Base-by-base conservation (phyloP, 176 grass and related monocot species). In the Pharus latifolius region DNA sequence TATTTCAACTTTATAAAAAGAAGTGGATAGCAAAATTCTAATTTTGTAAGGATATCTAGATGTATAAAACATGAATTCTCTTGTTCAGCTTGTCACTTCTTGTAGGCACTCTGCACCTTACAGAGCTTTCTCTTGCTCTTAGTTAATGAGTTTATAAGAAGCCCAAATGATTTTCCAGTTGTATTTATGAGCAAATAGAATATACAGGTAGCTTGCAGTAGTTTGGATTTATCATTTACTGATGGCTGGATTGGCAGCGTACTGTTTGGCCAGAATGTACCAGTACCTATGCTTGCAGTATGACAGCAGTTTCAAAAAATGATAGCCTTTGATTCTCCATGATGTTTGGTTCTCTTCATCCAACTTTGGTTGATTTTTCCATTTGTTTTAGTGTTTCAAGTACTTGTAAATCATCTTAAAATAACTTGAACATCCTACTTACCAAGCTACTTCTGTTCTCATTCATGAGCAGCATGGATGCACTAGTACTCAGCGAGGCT, bases 381-480 rank as follows among this genome's bases (percentile, higher is more conserved):
- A n/a, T 50, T 52, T 52, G 35, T 42, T 28, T 34, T 14, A 20
- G 16, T 27, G 2, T 9, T 24, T 77, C 37, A 22, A 41, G 29
- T 48, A 38, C 31, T 43, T 9, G 29, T 57, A 25, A 44, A 63
- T 31, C 10, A 27, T 48, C 19, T 44, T 49, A 34, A 24, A 15
- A 60, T 3, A 69, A 40, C 4, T 0, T 11, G 10, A 3, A 2
- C 16, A 60, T 76, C 28, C 9, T 46, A 16, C 43, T 82, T 60
- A 44, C 48, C 1, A 56, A 27, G 3, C 35, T 3, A 22, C 3
- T 59, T 67, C 1, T 66, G 6, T 41, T 61, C 23, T 75, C 20
- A 20, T 46, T 63, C 25, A 57, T 90, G 67, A 69, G 38, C 75
- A 99, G 90, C 45, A 99, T 99, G 95, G 95, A 99, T 38, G 31